These are phyloP conservation scores for Cystobasidium onofrii DNA, from an alignment of 768 basidiomycete genomes.

Conservation along the genomic window DNA sequence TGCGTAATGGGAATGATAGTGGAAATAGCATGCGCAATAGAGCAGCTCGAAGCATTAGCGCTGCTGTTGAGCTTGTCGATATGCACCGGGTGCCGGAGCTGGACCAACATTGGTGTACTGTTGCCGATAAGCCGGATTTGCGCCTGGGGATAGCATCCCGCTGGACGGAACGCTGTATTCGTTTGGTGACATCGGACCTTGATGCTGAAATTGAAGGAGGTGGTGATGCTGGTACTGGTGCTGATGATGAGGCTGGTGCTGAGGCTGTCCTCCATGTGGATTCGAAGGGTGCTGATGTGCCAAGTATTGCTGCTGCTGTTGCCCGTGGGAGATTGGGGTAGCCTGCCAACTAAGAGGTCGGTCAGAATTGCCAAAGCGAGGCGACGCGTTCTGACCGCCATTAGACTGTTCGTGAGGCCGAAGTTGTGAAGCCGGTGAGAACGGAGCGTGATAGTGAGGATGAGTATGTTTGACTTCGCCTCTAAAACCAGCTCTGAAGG, in stretches of 20 bases:
- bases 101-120: background rate
- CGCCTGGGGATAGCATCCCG: background rate
- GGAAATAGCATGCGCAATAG: background rate
- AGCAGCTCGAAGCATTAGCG: background rate
- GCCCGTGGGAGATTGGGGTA: background rate
- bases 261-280: background rate
- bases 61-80: background rate
- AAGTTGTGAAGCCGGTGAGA: constrained; percentile 16
- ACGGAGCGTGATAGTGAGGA: constrained; percentile 19
- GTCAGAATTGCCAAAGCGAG: background rate
- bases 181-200: background rate
- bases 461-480: constrained; percentile 25
- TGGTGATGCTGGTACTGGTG: background rate
- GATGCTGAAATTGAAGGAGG: background rate
- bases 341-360: constrained; percentile 32
- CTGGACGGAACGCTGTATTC: background rate
- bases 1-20: background rate
- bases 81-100: background rate
- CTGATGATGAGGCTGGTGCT: background rate
- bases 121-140: background rate
- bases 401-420: background rate
- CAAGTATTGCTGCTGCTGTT: constrained; percentile 6
- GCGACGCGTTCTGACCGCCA: background rate
- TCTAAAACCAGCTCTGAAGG: background rate
- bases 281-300: too few species aligned